Evolutionary conservation across 768 basidiomycete species (phyloP).

Genomic region (Suillus paluster): DNA sequence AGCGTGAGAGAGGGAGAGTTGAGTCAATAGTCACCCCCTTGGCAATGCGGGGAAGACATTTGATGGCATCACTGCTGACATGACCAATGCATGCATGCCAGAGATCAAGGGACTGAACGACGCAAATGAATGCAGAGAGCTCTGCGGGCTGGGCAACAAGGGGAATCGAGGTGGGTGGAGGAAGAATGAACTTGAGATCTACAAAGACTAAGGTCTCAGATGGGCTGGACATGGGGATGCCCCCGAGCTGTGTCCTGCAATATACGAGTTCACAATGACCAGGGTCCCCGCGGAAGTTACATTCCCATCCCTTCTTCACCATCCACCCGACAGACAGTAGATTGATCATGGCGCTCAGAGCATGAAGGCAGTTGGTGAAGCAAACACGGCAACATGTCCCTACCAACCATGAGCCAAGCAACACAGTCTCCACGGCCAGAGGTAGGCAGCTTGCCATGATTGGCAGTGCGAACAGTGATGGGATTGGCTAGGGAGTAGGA

Average conservation of each 20-base stretch:
- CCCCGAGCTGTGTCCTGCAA: not conserved
- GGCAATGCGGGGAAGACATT: not conserved
- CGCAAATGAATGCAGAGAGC: not conserved
- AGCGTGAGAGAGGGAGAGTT: not conserved
- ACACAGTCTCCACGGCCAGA: conserved; percentile 3
- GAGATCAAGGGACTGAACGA: not conserved
- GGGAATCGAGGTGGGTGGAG: not conserved
- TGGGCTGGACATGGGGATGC: not conserved
- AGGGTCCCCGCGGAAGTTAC: not conserved
- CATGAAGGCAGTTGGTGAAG: not conserved
- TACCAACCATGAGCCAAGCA: not conserved
- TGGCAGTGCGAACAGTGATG: not conserved
- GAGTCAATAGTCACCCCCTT: not conserved
- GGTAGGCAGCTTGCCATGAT: conserved; percentile 1
- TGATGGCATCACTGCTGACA: not conserved
- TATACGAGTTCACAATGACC: not conserved
- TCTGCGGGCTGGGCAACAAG: not conserved
- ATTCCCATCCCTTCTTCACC: not conserved
- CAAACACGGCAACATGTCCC: not conserved
- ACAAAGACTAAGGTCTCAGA: not conserved
- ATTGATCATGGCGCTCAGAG: not conserved
- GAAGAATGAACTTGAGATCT: not conserved
- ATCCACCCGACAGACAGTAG: not conserved
- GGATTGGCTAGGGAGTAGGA: not conserved
- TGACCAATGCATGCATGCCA: conserved; percentile 2